These are phyloP conservation scores for Phytophthora sojae DNA, from an alignment of 352 stramenopile species.

Conservation along the genomic window DNA sequence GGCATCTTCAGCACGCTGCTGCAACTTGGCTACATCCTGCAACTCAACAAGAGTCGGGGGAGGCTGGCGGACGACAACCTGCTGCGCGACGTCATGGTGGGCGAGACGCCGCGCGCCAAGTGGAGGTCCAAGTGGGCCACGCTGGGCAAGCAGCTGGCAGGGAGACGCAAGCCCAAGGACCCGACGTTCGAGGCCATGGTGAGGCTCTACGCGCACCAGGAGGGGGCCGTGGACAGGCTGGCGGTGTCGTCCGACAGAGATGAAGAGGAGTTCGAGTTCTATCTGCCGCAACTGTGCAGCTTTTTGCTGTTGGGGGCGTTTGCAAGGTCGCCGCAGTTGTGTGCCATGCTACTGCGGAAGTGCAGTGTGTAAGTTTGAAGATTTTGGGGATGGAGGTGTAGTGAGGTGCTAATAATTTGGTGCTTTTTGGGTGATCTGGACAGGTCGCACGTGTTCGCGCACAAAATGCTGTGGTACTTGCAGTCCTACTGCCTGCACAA, in stretches of 20 bases:
- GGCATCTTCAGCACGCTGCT: constrained; percentile 60
- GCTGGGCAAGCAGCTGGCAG: constrained; percentile 69
- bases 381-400: background rate
- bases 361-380: constrained; percentile 65
- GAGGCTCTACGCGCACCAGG: constrained; percentile 84
- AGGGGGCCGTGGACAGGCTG: constrained; percentile 67
- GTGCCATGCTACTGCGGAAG: constrained; percentile 75
- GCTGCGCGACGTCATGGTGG: constrained; percentile 69
- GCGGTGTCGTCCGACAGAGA: constrained; percentile 59
- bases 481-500: constrained; percentile 82
- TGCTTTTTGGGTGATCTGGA: background rate
- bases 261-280: constrained; percentile 83
- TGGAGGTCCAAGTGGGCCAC: constrained; percentile 85
- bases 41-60: constrained; percentile 79
- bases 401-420: background rate
- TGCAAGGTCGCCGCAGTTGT: constrained; percentile 68
- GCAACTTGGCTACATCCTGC: constrained; percentile 79
- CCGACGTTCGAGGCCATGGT: constrained; percentile 86
- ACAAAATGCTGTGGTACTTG: constrained; percentile 89
- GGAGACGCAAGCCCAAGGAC: constrained; percentile 61
- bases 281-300: constrained; percentile 84
- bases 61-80: constrained; percentile 67
- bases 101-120: constrained; percentile 42
- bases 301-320: constrained; percentile 83
- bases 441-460: constrained; percentile 86